phyloP scores from a whole-genome alignment of 2,329 filamentous ascomycete species.

The Chaetomiaceae sp. region DNA sequence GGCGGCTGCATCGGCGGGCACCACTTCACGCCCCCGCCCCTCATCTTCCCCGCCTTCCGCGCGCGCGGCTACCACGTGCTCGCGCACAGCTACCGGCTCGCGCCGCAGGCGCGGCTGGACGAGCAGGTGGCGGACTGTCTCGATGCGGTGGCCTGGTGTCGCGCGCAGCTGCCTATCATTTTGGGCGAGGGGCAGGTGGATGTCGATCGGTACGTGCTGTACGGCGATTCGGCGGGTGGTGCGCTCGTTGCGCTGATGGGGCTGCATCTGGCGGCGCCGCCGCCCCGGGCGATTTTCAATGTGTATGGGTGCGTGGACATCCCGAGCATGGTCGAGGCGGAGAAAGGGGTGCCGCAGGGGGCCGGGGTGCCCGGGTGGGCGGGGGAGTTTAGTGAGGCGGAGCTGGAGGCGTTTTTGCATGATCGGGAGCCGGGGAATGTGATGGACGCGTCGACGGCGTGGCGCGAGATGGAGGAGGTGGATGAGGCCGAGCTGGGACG shows the following conservation, averaged over 20 bases:
- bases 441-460: slow-evolving; percentile 15
- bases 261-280: slow-evolving; percentile 3
- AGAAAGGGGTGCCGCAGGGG: not conserved
- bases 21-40: slow-evolving; percentile 18
- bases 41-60: slow-evolving; percentile 20
- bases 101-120: slow-evolving; percentile 19
- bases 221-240: slow-evolving; percentile 22
- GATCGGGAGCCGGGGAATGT: slow-evolving; percentile 17
- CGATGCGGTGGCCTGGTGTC: slow-evolving; percentile 17
- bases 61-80: slow-evolving; percentile 21
- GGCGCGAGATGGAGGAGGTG: slow-evolving; percentile 17
- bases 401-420: slow-evolving; percentile 13
- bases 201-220: slow-evolving; percentile 20
- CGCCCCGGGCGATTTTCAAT: slow-evolving; percentile 17
- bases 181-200: slow-evolving; percentile 18
- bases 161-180: slow-evolving; percentile 14
- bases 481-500: slow-evolving; percentile 14
- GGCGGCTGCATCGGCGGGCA: slow-evolving; percentile 15
- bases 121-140: slow-evolving; percentile 21
- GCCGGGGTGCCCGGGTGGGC: slow-evolving; percentile 6
- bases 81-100: slow-evolving; percentile 24
- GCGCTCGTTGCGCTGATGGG: slow-evolving; percentile 20
- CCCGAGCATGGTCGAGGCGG: too few relatives aligned
- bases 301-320: slow-evolving; percentile 21
- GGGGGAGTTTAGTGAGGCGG: slow-evolving; percentile 18